These are phyloP conservation scores for Melampsora americana DNA, from an alignment of 1,284 basidiomycete genomes.

Conservation along the genomic window DNA sequence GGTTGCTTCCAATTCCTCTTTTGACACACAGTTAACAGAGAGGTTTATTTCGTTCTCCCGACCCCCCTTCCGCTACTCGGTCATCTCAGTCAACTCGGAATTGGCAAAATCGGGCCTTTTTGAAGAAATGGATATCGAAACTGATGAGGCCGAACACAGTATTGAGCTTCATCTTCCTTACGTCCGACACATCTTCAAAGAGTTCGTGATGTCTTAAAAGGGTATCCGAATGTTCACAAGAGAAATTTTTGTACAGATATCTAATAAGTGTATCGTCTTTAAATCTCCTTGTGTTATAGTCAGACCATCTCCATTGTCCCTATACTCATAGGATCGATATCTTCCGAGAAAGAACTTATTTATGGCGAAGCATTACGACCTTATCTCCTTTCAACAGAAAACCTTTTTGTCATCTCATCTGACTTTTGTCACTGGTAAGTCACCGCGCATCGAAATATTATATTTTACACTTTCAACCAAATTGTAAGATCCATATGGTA, in stretches of 20 bases:
- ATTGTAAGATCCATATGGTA: conserved; percentile 5
- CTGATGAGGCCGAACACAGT: conserved; percentile 92
- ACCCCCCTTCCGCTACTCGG: neutral
- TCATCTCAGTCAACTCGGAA: conserved; percentile 64
- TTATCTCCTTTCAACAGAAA: conserved; percentile 71
- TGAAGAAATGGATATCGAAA: conserved; percentile 63
- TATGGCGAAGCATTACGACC: conserved; percentile 74
- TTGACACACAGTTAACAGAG: conserved; percentile 12
- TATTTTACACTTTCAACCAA: neutral
- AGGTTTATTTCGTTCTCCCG: conserved; percentile 1
- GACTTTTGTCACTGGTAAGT: conserved; percentile 67
- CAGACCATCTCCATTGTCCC: conserved; percentile 77
- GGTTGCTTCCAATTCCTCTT: conserved; percentile 58
- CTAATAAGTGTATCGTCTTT: neutral
- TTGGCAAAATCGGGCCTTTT: conserved; percentile 71
- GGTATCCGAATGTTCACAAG: neutral
- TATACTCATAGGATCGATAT: conserved; percentile 82
- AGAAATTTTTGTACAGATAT: too few relatives aligned
- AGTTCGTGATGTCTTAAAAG: conserved; percentile 58
- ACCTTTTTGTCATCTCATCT: conserved; percentile 84
- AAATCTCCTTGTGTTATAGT: conserved; percentile 55
- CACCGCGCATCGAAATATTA: neutral
- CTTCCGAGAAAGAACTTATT: conserved; percentile 61
- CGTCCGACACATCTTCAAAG: conserved; percentile 77
- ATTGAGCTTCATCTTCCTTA: conserved; percentile 98